Base-by-base conservation (phyloP, 768 basidiomycete genomes). In the Gelatoporia subvermispora region DNA sequence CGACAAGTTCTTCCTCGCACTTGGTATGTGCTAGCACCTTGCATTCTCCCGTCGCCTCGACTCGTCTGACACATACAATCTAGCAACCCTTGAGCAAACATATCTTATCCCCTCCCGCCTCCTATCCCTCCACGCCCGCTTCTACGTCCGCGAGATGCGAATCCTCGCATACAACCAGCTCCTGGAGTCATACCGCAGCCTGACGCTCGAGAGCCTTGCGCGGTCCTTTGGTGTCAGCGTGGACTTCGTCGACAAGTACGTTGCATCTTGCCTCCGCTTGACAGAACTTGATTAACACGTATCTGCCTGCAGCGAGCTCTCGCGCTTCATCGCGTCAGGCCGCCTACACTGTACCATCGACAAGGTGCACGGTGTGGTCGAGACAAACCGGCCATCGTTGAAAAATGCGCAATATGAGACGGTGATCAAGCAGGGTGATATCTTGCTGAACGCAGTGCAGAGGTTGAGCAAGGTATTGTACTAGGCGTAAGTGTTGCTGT, bases 111-210 rank as follows among this genome's bases (percentile, higher is more conserved):
- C 93, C 11, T 93, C 89, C 2, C 88, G 90, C 36, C 69, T 93
- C 50, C 79, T 98, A 41, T 77, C 84, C 2, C 88, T 85, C 0
- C 96, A 98, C 64, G 77, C 91, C 0, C 81, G 89, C 8, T 95
- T 75, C 71, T 97, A 96, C 65, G 77, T 93, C 24, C 85, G 95
- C 49, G 95, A 97, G 67, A 93, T 97, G 90, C 84, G 96, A 28
- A 93, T 98, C 55, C 81, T 88, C 17, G 93, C 94, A 1, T 98
- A 96, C 68, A 70, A 76, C 22, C 95, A 98, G 60, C 74, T 97
- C 4, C 73, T 99, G n/a, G 91, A 97, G 64, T 84, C 80, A 9
- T 99, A 98, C 65, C 78, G 85, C 34, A 88, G 85, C 48, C 74
- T 98, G 38, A 97, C 95, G 1, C 72, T 99, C 18, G 85, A 93